phyloP scores from a whole-genome alignment of 352 stramenopile genomes.

The Pythium angustatum region DNA sequence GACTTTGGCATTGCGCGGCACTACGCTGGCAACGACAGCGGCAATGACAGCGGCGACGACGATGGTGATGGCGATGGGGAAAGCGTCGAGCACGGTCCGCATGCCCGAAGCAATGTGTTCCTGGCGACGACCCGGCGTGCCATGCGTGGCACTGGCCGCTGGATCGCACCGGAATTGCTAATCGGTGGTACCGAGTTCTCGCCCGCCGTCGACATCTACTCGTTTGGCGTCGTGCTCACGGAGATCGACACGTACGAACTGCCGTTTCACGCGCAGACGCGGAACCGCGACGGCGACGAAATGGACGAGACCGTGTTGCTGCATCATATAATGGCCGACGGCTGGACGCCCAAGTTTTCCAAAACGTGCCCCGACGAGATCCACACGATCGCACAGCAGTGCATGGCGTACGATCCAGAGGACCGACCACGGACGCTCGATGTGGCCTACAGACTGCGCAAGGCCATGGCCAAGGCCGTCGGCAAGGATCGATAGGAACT shows the following conservation, averaged over 20 bases:
- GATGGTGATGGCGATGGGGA: conserved; percentile 29
- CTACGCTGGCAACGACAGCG: no score
- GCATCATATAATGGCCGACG: conserved; percentile 50
- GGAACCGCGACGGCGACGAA: conserved; percentile 25
- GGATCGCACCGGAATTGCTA: conserved; percentile 67
- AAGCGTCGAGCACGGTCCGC: no score
- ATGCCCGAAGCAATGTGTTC: no score
- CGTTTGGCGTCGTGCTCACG: conserved; percentile 57
- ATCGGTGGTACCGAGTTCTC: conserved; percentile 46
- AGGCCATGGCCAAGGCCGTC: conserved; percentile 32
- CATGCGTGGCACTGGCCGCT: conserved; percentile 56
- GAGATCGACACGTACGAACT: conserved; percentile 56
- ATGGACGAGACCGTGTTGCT: conserved; percentile 47
- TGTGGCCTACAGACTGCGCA: conserved; percentile 47
- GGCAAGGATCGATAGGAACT: no score
- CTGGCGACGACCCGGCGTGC: conserved; percentile 38
- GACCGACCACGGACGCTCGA: conserved; percentile 45
- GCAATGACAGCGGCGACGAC: conserved; percentile 2
- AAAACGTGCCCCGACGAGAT: conserved; percentile 46
- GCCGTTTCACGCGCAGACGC: conserved; percentile 42
- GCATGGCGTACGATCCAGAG: conserved; percentile 39
- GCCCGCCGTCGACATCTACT: conserved; percentile 58
- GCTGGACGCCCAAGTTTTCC: conserved; percentile 52
- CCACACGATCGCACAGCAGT: conserved; percentile 47
- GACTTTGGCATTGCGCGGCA: conserved; percentile 68